Evolutionary conservation across 805 yeast species (phyloP).

Genomic region (Debaryomyces prosopidis): DNA sequence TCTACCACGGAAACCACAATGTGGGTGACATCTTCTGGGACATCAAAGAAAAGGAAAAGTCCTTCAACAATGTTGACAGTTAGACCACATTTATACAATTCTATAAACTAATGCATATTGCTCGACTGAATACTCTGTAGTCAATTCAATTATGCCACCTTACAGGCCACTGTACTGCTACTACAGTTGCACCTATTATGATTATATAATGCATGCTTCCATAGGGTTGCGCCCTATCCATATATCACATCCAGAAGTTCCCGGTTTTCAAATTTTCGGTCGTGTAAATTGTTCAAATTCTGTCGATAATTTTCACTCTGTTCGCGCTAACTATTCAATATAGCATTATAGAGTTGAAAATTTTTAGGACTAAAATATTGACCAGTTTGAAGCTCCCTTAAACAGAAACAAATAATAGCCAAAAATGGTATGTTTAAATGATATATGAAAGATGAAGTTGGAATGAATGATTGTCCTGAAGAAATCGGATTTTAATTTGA

Average conservation of each 20-base stretch:
- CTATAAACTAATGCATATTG: background rate
- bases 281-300: background rate
- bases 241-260: background rate
- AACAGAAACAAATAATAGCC: slow-evolving; percentile 11
- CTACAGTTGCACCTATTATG: too few relatives aligned
- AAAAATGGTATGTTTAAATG: slow-evolving; percentile 18
- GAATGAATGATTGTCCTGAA: background rate
- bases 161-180: too few relatives aligned
- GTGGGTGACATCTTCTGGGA: slow-evolving; percentile 92
- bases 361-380: background rate
- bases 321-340: background rate
- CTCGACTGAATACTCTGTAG: background rate
- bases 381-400: slow-evolving; percentile 5
- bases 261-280: background rate
- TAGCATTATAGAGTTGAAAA: background rate
- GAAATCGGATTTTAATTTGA: background rate
- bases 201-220: background rate
- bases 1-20: slow-evolving; percentile 91
- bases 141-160: too few relatives aligned
- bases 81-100: slow-evolving; percentile 14
- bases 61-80: slow-evolving; percentile 78
- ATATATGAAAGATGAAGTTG: background rate
- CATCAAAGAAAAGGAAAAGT: slow-evolving; percentile 80
- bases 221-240: background rate
- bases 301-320: background rate